A percentile compares a stretch with the other conserved stretches of the same genome.
phyloP scores from a whole-genome alignment of 148 eudicot species.

The Silene latifolia region DNA sequence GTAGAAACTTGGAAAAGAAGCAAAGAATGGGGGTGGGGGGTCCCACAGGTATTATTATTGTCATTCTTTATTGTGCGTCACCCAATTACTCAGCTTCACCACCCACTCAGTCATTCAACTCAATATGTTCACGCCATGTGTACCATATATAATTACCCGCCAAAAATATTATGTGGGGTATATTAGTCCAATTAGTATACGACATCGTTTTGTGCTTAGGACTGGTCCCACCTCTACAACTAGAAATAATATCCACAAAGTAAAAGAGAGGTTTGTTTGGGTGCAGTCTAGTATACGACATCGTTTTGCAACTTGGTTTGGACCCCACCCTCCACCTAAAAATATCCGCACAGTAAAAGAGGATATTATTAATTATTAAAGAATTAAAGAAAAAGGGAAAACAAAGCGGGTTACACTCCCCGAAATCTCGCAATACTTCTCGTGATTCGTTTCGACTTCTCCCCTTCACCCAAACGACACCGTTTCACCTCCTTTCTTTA shows the following conservation, averaged over 20 bases:
- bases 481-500: slow-evolving; percentile 6
- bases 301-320: neutral
- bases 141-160: neutral
- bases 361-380: neutral
- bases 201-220: slow-evolving; percentile 13
- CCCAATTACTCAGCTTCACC: neutral
- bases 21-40: neutral
- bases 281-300: slow-evolving; percentile 19
- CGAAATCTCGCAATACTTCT: slow-evolving; percentile 14
- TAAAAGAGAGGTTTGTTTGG: too few relatives aligned
- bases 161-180: neutral
- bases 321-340: too few relatives aligned
- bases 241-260: neutral
- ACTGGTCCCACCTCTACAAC: slow-evolving; percentile 1
- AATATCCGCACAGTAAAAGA: neutral
- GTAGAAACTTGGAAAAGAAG: slow-evolving; percentile 3
- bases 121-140: slow-evolving; percentile 7
- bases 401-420: neutral
- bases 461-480: slow-evolving; percentile 21
- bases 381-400: neutral
- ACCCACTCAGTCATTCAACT: neutral
- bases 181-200: neutral
- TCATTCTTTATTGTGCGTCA: neutral
- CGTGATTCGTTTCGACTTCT: neutral
- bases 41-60: too few relatives aligned